A percentile compares a stretch with the other conserved stretches of the same genome.
phyloP scores from a whole-genome alignment of 352 stramenopile genomes.

The Pythium insidiosum region DNA sequence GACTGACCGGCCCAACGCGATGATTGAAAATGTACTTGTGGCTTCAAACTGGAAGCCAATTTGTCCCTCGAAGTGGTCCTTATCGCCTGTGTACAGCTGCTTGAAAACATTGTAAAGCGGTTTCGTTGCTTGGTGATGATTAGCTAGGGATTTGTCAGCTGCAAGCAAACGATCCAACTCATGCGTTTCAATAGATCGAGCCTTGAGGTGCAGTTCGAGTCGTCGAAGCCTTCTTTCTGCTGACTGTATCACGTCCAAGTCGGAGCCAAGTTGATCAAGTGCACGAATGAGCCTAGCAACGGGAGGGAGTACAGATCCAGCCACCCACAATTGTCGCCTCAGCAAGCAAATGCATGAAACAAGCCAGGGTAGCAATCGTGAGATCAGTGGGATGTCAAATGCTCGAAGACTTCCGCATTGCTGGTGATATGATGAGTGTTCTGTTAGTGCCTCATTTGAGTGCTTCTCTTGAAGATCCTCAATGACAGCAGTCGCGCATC shows the following conservation, averaged over 20 bases:
- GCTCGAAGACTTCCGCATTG: constrained; percentile 6
- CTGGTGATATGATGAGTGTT: too few species aligned
- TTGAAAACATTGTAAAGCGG: constrained; percentile 85
- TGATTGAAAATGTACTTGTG: constrained; percentile 68
- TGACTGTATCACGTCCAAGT: constrained; percentile 47
- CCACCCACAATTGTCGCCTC: constrained; percentile 72
- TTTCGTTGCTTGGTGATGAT: constrained; percentile 46
- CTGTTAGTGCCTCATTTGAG: too few species aligned
- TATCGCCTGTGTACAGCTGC: constrained; percentile 83
- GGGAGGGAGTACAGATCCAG: constrained; percentile 53
- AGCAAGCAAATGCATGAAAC: constrained; percentile 74
- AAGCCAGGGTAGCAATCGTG: constrained; percentile 66
- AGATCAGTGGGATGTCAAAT: constrained; percentile 39
- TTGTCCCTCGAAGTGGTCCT: constrained; percentile 86
- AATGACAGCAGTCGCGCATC: too few species aligned
- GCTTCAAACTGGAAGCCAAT: constrained; percentile 88
- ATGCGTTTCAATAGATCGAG: constrained; percentile 51
- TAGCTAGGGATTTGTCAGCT: constrained; percentile 33
- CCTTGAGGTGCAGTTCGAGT: constrained; percentile 51
- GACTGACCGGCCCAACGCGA: constrained; percentile 75
- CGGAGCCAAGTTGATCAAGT: constrained; percentile 70
- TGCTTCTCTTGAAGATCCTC: too few species aligned
- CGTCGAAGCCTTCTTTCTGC: constrained; percentile 55
- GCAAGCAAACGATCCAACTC: constrained; percentile 49
- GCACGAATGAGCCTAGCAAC: constrained; percentile 53